A percentile compares a stretch with the other conserved stretches of the same genome.
phyloP scores from a whole-genome alignment of 176 grass and related monocot species.

The Hordeum vulgare region DNA sequence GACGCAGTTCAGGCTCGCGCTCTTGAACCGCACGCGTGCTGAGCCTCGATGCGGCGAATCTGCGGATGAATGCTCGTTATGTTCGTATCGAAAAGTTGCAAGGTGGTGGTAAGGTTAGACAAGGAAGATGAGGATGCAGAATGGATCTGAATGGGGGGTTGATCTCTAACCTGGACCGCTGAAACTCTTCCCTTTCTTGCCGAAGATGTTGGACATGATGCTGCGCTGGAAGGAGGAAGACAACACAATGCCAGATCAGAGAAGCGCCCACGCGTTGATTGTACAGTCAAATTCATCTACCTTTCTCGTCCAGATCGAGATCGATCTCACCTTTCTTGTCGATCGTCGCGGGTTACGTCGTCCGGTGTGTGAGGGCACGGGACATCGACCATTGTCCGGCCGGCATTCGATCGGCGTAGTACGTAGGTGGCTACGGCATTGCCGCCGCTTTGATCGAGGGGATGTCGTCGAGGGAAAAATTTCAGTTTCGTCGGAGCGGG shows the following conservation, averaged over 20 bases:
- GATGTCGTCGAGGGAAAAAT: slow-evolving; percentile 4
- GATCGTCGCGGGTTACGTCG: slow-evolving; percentile 22
- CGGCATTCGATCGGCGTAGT: not conserved
- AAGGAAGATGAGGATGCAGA: not conserved
- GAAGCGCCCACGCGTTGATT: not conserved
- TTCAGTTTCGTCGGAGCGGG: not conserved
- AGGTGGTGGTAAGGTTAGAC: too few relatives aligned
- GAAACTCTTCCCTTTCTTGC: slow-evolving; percentile 55
- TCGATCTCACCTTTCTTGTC: slow-evolving; percentile 16
- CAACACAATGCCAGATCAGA: not conserved
- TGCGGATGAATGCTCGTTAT: not conserved
- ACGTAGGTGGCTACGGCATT: not conserved
- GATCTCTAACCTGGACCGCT: slow-evolving; percentile 9
- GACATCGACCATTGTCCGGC: not conserved
- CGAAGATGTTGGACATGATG: slow-evolving; percentile 50
- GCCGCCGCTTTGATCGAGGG: slow-evolving; percentile 1
- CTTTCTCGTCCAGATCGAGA: not conserved
- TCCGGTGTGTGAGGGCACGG: slow-evolving; percentile 27
- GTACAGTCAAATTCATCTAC: not conserved
- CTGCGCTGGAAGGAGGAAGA: not conserved
- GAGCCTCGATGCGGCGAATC: slow-evolving; percentile 33
- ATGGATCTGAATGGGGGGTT: not conserved
- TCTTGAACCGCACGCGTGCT: slow-evolving; percentile 29
- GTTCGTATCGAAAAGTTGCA: not conserved
- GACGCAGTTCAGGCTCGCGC: slow-evolving; percentile 25